phyloP scores from a whole-genome alignment of 192 early-diverging fungal species.

The Backusella luteola region DNA sequence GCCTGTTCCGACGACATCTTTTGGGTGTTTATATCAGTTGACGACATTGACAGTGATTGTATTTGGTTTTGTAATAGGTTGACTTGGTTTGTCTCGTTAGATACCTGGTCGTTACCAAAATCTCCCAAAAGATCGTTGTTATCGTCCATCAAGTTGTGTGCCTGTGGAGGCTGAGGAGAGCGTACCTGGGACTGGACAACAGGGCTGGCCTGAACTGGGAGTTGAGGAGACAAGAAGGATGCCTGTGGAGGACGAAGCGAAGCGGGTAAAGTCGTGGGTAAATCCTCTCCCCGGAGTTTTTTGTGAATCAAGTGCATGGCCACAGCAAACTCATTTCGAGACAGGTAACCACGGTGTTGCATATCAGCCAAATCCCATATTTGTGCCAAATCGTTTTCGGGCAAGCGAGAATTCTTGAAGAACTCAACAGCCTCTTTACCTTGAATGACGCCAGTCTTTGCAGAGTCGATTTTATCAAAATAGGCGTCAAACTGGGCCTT shows the following conservation, averaged over 20 bases:
- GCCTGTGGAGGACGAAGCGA: constrained; percentile 58
- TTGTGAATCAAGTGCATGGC: constrained; percentile 78
- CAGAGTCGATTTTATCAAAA: constrained; percentile 75
- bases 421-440: constrained; percentile 48
- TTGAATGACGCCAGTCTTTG: constrained; percentile 61
- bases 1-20: constrained; percentile 55
- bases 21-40: constrained; percentile 55
- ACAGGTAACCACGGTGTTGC: constrained; percentile 56
- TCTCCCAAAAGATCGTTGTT: constrained; percentile 36
- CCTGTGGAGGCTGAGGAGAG: background rate
- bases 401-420: constrained; percentile 39
- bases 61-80: constrained; percentile 59
- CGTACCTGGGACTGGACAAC: background rate
- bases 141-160: background rate
- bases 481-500: constrained; percentile 69
- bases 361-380: constrained; percentile 69
- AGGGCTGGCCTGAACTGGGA: background rate
- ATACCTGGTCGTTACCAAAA: constrained; percentile 50
- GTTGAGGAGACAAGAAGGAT: constrained; percentile 15
- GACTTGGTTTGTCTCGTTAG: constrained; percentile 61
- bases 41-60: constrained; percentile 46
- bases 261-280: constrained; percentile 56
- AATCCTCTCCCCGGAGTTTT: constrained; percentile 45
- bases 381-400: constrained; percentile 35
- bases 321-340: constrained; percentile 74